Conservation (phyloP, 2,329 filamentous ascomycete species). For the Helotiales sp. region DNA sequence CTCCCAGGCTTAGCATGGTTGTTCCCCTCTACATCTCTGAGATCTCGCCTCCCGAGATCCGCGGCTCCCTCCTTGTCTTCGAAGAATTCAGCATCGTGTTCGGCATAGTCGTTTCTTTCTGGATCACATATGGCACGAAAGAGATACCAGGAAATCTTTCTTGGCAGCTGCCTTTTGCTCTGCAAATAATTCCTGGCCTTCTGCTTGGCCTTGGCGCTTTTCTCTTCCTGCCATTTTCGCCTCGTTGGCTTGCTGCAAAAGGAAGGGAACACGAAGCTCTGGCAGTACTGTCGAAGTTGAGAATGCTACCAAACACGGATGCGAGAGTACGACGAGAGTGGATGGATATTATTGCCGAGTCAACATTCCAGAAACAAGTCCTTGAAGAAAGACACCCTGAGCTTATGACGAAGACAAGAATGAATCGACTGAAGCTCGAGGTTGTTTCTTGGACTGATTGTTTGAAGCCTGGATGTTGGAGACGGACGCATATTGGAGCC, state of each 20-base stretch:
- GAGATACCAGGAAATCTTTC: conserved; percentile 40
- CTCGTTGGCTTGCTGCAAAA: conserved; percentile 52
- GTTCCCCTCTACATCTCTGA: conserved; percentile 55
- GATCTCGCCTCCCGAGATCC: conserved; percentile 62
- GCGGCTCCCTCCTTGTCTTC: conserved; percentile 67
- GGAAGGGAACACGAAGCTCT: conserved; percentile 51
- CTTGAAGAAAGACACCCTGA: conserved; percentile 1
- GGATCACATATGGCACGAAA: conserved; percentile 50
- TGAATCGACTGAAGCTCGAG: conserved; percentile 46
- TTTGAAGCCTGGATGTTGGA: conserved; percentile 50
- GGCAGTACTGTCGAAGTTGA: conserved; percentile 52
- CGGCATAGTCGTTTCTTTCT: conserved; percentile 56
- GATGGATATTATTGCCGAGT: conserved; percentile 53
- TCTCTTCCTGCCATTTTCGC: conserved; percentile 51
- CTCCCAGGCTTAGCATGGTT: conserved; percentile 8
- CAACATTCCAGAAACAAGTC: conserved; percentile 41
- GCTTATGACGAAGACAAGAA: conserved; percentile 36
- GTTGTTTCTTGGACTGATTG: conserved; percentile 51
- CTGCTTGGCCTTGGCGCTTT: conserved; percentile 50
- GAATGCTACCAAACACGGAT: conserved; percentile 48
- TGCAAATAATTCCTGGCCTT: conserved; percentile 53
- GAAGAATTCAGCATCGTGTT: conserved; percentile 66
- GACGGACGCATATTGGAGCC: conserved; percentile 50
- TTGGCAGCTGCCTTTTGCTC: conserved; percentile 52
- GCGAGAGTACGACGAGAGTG: conserved; percentile 51